Base-by-base conservation (phyloP, 106 monocot species). In the Dactylorhiza incarnata region DNA sequence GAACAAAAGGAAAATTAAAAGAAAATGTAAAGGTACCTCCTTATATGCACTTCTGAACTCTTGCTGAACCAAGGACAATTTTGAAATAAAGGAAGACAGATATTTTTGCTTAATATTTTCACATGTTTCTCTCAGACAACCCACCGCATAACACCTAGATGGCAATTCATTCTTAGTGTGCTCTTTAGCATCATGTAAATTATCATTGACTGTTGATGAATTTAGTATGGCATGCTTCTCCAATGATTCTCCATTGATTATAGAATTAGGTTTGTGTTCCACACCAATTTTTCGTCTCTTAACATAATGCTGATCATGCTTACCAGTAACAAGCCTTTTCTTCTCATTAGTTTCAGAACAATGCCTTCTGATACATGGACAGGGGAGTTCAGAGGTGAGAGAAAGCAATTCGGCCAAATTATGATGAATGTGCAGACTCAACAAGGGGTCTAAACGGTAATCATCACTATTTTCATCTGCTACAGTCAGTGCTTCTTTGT, bases 341-440 rank as follows among this genome's bases (percentile, higher is more conserved):
- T 83, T 84, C 14, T 61, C 73, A 75, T 70, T 73, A 79, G 52
- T 72, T 78, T 84, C 84, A 82, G 68, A 68, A 77, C 24, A 22
- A 71, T 75, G 61, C 52, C 6, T 52, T 71, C 76, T 72, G 54
- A 76, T 59, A 62, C 49, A 19, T 24, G 76, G 79, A 71, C 86
- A 88, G 25, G 69, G 13, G 81, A 19, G 72, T 49, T 89, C 83
- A 45, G 89, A 49, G 76, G 73, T 81, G 50, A 53, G 29, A 70
- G 78, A 76, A 45, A 94, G 80, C 58, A 94, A 26, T 61, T 97
- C 89, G 77, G 94, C 84, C 23, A 97, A 73, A 84, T 97, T 97
- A 73, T 97, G 87, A 80, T 91, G 84, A 71, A 97, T 86, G 75
- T 97, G 97, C 83, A 97, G 84, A 81, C 83, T 94, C 74, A 97